These are phyloP conservation scores for Hirschfeldia incana DNA, from an alignment of 345 rosid genomes.

Conservation along the genomic window DNA sequence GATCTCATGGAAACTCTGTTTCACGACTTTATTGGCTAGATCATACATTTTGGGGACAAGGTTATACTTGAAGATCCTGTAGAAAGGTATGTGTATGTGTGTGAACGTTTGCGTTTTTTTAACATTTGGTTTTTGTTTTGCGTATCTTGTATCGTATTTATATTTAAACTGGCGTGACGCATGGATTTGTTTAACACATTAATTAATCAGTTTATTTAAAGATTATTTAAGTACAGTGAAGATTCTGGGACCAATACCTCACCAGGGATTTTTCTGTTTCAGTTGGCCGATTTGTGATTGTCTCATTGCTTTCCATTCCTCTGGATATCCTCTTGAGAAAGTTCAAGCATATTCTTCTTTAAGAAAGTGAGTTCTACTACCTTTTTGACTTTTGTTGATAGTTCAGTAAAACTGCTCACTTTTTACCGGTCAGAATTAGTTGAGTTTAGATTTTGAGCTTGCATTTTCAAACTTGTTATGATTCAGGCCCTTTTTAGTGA, in stretches of 20 bases:
- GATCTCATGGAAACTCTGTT: constrained; percentile 6
- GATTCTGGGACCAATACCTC: constrained; percentile 29
- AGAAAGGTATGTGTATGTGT: constrained; percentile 58
- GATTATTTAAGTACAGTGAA: constrained; percentile 11
- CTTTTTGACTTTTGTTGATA: constrained; percentile 14
- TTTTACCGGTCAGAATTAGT: background rate
- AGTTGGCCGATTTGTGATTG: constrained; percentile 99
- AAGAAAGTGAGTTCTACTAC: constrained; percentile 68
- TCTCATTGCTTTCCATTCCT: constrained; percentile 90
- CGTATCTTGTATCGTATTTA: background rate
- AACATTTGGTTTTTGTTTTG: background rate
- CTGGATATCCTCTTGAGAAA: constrained; percentile 90
- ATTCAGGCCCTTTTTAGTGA: constrained; percentile 88
- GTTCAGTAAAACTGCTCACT: constrained; percentile 13
- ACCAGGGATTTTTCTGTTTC: constrained; percentile 48
- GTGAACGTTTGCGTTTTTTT: background rate
- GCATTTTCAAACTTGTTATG: constrained; percentile 27
- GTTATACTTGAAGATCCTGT: constrained; percentile 85
- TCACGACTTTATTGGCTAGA: constrained; percentile 46
- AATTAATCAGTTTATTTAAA: constrained; percentile 12
- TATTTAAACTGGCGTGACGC: constrained; percentile 17
- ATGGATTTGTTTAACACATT: constrained; percentile 15
- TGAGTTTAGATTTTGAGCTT: constrained; percentile 22
- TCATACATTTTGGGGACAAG: constrained; percentile 79
- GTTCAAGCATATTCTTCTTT: constrained; percentile 71